A percentile compares a stretch with the other conserved stretches of the same genome.
phyloP scores from a whole-genome alignment of 345 rosid genomes.

The Eucalyptus polybractea region DNA sequence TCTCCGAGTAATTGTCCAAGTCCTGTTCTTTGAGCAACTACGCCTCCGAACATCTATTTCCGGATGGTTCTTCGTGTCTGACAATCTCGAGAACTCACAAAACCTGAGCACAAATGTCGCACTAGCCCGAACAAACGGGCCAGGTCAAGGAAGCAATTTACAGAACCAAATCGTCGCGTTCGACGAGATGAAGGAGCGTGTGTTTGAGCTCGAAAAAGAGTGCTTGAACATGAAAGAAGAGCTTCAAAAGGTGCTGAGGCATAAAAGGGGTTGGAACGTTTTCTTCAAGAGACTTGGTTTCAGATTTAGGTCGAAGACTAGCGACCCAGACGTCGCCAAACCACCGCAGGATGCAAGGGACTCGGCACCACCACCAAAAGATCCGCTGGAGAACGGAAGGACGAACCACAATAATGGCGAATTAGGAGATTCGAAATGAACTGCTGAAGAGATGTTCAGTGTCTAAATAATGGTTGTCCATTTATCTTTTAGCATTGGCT shows the following conservation, averaged over 20 bases:
- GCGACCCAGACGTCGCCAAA: not conserved
- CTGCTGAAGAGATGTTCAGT: not conserved
- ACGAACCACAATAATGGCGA: not conserved
- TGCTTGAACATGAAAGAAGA: slow-evolving; percentile 69
- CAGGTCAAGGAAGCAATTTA: not conserved
- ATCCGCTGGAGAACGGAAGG: not conserved
- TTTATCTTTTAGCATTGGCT: not conserved
- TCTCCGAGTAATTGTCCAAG: slow-evolving; percentile 74
- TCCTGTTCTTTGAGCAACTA: slow-evolving; percentile 88
- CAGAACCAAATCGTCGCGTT: slow-evolving; percentile 11
- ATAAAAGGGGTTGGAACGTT: slow-evolving; percentile 53
- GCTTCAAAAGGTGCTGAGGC: slow-evolving; percentile 52
- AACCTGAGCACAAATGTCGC: slow-evolving; percentile 27
- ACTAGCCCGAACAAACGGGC: slow-evolving; percentile 19
- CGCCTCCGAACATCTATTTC: slow-evolving; percentile 69
- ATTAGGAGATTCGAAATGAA: not conserved
- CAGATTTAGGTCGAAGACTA: slow-evolving; percentile 13
- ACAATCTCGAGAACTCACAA: slow-evolving; percentile 35
- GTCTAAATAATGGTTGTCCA: not conserved
- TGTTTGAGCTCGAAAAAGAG: slow-evolving; percentile 65
- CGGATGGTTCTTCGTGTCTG: slow-evolving; percentile 66
- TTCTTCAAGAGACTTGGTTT: slow-evolving; percentile 33
- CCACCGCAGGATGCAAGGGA: not conserved
- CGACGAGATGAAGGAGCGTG: slow-evolving; percentile 54
- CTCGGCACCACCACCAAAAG: not conserved